Evolutionary conservation across 768 basidiomycete genomes (phyloP), one percentile per base, ranked within the genome.

Genomic region (Hemileccinum impolitum): DNA sequence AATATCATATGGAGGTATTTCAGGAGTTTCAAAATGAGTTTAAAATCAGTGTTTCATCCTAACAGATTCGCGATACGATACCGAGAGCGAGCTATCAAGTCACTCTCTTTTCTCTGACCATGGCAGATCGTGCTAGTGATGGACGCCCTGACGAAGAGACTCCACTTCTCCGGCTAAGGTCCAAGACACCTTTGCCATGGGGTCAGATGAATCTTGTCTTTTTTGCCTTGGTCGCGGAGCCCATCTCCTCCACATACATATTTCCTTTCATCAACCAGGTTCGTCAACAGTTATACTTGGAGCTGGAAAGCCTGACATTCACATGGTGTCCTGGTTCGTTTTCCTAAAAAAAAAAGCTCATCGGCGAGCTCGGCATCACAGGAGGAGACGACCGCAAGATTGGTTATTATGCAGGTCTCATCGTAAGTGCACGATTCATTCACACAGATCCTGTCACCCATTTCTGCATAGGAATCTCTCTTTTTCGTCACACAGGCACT

Each of bases 181-280:
- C 37, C 12, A 61, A 54, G 49, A 80, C 75, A 3, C 77, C 80
- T 12, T 61, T 84, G 28, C 81, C 81, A 12, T 75, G 75, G 69
- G 43, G 67, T 18, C 82, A 82, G 53, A 64, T 83, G 18, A 65
- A 57, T 0, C 66, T 82, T 17, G 58, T 77, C 17, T 59, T 81
- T 25, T 56, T 80, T 1, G 52, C 78, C 15, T 72, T 80, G 55
- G 45, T 80, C 18, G 75, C 75, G 35, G 83, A 84, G 59, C 82
- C 82, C 1, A 57, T 84, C 12, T 71, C 76, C 9, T 73, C 76
- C 21, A 62, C 70, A 48, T 80, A 78, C n/a, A 84, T 84, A 35
- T 77, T 79, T 46, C 81, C 83, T 0, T 84, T 81, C 55, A 79
- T 85, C 54, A 82, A 81, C 52, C 77, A 82, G 67, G 80, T 77